These are phyloP conservation scores for Saccharomycopsis fodiens DNA, from an alignment of 805 yeast species.

Conservation along the genomic window DNA sequence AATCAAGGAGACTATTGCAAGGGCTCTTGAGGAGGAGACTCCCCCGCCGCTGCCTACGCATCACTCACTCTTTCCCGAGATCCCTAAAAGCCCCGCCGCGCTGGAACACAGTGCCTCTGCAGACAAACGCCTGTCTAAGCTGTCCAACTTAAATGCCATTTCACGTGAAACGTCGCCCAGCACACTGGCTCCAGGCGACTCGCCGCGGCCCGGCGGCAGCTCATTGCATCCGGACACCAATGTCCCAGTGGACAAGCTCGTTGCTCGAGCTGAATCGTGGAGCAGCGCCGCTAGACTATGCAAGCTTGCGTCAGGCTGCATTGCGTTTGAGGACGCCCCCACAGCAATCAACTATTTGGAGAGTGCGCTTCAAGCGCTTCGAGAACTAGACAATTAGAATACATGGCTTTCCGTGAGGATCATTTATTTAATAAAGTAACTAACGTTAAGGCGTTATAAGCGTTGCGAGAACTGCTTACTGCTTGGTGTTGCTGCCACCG, in stretches of 20 bases:
- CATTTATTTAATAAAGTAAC: too few relatives aligned
- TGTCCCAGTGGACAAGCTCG: background rate
- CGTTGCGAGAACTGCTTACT: too few relatives aligned
- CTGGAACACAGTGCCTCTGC: too few relatives aligned
- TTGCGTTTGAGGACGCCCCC: constrained; percentile 63
- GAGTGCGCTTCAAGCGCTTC: background rate
- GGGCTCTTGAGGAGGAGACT: background rate
- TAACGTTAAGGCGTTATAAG: too few relatives aligned
- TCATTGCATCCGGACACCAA: background rate
- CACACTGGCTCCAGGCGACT: background rate
- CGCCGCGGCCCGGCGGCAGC: background rate
- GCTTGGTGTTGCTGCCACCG: background rate
- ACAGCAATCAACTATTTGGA: constrained; percentile 58
- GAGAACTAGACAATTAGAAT: constrained; percentile 1
- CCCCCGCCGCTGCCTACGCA: background rate
- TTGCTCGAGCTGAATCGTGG: background rate
- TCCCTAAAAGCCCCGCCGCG: background rate
- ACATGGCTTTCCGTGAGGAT: too few relatives aligned
- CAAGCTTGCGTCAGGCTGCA: constrained; percentile 68
- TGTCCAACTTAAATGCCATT: too few relatives aligned
- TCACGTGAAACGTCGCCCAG: too few relatives aligned
- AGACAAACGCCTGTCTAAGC: background rate
- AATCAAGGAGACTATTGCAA: constrained; percentile 2
- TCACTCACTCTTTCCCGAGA: background rate
- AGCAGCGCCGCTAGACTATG: background rate